Evolutionary conservation across 164 flowering plant species (phyloP), one percentile per base, ranked within the genome.

Genomic region (Cinnamomum micranthum): DNA sequence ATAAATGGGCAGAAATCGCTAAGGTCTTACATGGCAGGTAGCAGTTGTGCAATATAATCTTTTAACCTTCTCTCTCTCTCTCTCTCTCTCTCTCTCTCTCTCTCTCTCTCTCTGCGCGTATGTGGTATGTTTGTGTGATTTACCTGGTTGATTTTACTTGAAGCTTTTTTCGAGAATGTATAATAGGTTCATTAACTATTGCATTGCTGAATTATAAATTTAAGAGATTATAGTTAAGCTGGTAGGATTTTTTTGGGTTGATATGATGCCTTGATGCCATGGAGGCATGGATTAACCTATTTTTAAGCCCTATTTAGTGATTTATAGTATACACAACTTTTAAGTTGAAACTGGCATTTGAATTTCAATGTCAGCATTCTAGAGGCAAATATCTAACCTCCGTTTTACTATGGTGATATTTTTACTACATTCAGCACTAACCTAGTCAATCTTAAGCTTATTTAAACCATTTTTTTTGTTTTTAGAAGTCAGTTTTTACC

Each of bases 1-100:
- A 95, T 81, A 94, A 86, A 82, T 95, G 99, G 98, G 98, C 99
- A 78, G 97, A 94, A 87, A 92, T 95, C 63, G 98, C 99, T 17
- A 94, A 88, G 82, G 86, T 86, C 69, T 81, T 95, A 77, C 97
- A 97, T 71, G 99, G 99, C 81, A 95, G 99, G 99, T 95, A 87
- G 15, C 50, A 13, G 58, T 72, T 35, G 60, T 60, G 9, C 23
- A 19, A 65, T 52, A 22, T 27, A 41, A 63, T 70, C 22, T 41
- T 13, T 68, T 14, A 5, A 68, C 11, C 17, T 47, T 35, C 22
- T 69, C 20, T 64, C 35, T 27, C 6, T 31, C 69, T 31, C 23
- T 27, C 4, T 27, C 33, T 64, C 67, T 22, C 11, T 25, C 11
- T 22, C 10, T 25, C 22, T 17, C 4, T 27, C 0, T 27, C 0